phyloP scores from a whole-genome alignment of 2,329 filamentous ascomycete species.

The Ophiocordyceps australis region DNA sequence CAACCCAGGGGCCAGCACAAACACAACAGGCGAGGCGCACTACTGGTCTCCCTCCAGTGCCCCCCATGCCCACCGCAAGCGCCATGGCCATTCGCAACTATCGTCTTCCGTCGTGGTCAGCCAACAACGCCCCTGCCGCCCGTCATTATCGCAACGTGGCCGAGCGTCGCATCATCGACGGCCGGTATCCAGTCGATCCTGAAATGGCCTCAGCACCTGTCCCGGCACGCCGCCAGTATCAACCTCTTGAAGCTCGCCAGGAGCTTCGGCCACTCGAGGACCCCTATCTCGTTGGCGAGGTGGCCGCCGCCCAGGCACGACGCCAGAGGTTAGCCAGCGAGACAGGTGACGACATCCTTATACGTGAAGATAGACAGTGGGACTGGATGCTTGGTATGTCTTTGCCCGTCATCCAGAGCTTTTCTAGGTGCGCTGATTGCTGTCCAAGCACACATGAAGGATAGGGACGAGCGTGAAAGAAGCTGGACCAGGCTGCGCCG shows the following conservation, averaged over 20 bases:
- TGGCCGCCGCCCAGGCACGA: conserved; percentile 38
- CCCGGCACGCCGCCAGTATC: conserved; percentile 3
- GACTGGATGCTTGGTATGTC: conserved; percentile 41
- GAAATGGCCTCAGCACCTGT: conserved; percentile 9
- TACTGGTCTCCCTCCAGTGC: conserved; percentile 31
- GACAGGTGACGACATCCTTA: conserved; percentile 32
- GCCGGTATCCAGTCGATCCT: conserved; percentile 16
- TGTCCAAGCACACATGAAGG: conserved; percentile 31
- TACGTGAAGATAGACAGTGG: conserved; percentile 39
- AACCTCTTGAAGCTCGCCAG: neutral
- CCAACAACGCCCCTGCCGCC: conserved; percentile 30
- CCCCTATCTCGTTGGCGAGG: conserved; percentile 48
- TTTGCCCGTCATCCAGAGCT: too few relatives aligned
- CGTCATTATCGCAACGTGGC: conserved; percentile 47
- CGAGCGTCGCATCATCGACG: conserved; percentile 35
- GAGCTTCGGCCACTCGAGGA: conserved; percentile 39
- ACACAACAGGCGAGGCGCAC: too few relatives aligned
- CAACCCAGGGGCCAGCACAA: too few relatives aligned
- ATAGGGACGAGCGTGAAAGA: conserved; percentile 29
- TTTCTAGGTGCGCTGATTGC: too few relatives aligned
- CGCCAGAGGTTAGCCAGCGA: conserved; percentile 38
- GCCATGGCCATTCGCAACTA: conserved; percentile 30
- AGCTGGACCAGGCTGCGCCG: conserved; percentile 24
- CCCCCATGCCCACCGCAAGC: conserved; percentile 17
- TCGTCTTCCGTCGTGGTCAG: conserved; percentile 40